Conservation (phyloP, 257 asterid genomes). For the Eustoma russellianum region DNA sequence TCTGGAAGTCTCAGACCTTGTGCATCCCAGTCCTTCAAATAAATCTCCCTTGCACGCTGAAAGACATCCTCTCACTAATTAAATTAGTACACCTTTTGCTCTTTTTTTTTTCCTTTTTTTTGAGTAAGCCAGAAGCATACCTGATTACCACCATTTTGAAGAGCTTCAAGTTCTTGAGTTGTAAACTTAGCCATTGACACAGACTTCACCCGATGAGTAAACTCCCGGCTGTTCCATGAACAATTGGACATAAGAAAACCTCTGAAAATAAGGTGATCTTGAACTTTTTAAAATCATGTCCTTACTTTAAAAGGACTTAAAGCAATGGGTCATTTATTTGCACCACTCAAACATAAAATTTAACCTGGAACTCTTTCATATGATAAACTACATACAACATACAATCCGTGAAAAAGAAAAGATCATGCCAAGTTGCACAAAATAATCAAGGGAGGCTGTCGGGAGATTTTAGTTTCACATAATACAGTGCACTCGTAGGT, state of each 20-base stretch:
- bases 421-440: too few species aligned
- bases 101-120: too few species aligned
- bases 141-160: conserved; percentile 97
- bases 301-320: too few species aligned
- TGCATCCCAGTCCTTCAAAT: conserved; percentile 65
- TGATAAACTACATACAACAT: too few species aligned
- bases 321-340: not conserved
- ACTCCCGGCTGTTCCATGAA: conserved; percentile 75
- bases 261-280: not conserved
- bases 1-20: conserved; percentile 61
- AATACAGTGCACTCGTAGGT: too few species aligned
- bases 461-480: too few species aligned
- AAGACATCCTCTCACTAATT: conserved; percentile 12
- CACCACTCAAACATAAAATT: not conserved
- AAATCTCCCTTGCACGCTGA: conserved; percentile 89
- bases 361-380: too few species aligned
- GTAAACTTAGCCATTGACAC: conserved; percentile 95
- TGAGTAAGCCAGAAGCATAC: conserved; percentile 21
- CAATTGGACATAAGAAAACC: conserved; percentile 7
- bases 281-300: not conserved
- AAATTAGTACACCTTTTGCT: not conserved
- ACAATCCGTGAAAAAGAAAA: too few species aligned
- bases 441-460: too few species aligned
- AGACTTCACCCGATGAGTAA: conserved; percentile 97
- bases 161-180: conserved; percentile 89